Conservation (phyloP, 2,329 filamentous ascomycete species). For the Claviceps maximensis region DNA sequence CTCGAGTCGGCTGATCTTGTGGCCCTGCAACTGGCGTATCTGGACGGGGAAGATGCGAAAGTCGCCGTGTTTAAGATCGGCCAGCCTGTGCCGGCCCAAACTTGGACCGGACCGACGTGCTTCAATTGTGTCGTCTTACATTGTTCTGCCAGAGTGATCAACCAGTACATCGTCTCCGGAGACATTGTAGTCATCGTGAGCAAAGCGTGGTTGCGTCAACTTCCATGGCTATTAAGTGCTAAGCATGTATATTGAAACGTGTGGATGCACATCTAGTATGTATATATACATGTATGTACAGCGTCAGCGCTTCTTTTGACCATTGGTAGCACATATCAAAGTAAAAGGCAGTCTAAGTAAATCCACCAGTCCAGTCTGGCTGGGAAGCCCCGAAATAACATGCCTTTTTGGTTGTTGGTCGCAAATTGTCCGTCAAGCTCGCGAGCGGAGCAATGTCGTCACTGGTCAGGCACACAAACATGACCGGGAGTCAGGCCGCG, state of each 20-base stretch:
- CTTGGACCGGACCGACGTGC: conserved; percentile 26
- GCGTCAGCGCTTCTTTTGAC: neutral
- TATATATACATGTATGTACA: neutral
- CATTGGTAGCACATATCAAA: neutral
- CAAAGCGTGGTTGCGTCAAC: conserved; percentile 43
- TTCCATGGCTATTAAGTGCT: conserved; percentile 29
- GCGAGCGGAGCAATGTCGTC: too few species aligned
- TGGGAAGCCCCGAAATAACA: neutral
- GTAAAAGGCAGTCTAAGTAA: neutral
- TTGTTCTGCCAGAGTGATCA: conserved; percentile 47
- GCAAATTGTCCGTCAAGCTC: neutral
- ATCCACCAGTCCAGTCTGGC: neutral
- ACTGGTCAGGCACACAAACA: too few species aligned
- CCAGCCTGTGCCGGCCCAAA: conserved; percentile 49
- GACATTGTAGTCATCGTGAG: conserved; percentile 40
- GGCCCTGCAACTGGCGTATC: conserved; percentile 43
- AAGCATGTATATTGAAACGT: neutral
- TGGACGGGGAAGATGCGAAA: conserved; percentile 48
- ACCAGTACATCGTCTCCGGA: conserved; percentile 48
- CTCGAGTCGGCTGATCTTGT: conserved; percentile 43
- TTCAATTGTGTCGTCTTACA: conserved; percentile 33
- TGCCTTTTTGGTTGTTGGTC: neutral
- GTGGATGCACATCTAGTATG: neutral
- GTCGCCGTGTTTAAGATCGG: conserved; percentile 50
- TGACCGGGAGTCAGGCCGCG: too few species aligned